These are phyloP conservation scores for Boletellus ananas DNA, from an alignment of 768 basidiomycete species.

Conservation along the genomic window DNA sequence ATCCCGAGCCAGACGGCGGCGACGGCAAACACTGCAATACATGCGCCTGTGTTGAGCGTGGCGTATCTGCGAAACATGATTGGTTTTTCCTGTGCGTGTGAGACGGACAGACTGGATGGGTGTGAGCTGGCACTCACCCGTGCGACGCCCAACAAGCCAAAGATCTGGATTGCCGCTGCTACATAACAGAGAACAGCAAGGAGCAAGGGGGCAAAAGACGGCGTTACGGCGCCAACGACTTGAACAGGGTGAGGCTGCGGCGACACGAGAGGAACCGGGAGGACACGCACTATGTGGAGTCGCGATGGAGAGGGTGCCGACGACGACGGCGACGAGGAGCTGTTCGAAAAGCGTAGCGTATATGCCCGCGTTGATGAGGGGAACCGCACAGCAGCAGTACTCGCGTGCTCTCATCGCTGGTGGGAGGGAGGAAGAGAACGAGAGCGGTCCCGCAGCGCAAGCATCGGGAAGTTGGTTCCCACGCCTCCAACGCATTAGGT, in stretches of 20 bases:
- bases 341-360: constrained; percentile 80
- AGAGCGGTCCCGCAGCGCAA: background rate
- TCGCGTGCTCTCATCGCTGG: constrained; percentile 67
- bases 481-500: constrained; percentile 15
- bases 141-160: constrained; percentile 85
- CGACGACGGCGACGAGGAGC: constrained; percentile 57
- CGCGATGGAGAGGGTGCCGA: constrained; percentile 70
- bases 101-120: background rate
- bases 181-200: constrained; percentile 75
- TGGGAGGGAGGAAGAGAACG: background rate
- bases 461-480: constrained; percentile 15
- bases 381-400: constrained; percentile 93
- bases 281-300: constrained; percentile 70
- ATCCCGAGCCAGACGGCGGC: constrained; percentile 79
- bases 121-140: constrained; percentile 41
- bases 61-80: constrained; percentile 65
- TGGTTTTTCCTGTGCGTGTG: constrained; percentile 55
- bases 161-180: constrained; percentile 68
- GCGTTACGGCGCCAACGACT: constrained; percentile 85
- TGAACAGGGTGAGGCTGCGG: constrained; percentile 28
- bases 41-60: constrained; percentile 55
- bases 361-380: constrained; percentile 85
- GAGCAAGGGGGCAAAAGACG: constrained; percentile 68
- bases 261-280: background rate
- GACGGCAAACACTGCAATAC: constrained; percentile 63